Percentiles rank a stretch among this genome's conserved stretches.
These are phyloP conservation scores for Pseudocercospora musae DNA, from an alignment of 2,329 filamentous ascomycete species.

Conservation along the genomic window DNA sequence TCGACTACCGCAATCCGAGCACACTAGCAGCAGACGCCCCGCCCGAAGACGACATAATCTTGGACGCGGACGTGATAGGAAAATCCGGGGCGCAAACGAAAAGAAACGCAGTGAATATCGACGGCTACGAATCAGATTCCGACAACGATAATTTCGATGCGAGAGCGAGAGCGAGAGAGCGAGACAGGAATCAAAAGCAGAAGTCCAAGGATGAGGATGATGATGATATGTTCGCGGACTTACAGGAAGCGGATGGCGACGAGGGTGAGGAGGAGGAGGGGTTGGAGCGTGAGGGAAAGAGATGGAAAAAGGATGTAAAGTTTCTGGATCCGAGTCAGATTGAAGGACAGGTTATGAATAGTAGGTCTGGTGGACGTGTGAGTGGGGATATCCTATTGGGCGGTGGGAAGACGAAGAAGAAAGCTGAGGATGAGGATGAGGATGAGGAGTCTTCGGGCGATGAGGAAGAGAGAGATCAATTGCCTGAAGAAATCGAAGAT, in stretches of 20 bases:
- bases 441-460: slow-evolving; percentile 49
- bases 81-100: slow-evolving; percentile 69
- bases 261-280: slow-evolving; percentile 53
- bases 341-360: slow-evolving; percentile 71
- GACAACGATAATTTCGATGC: slow-evolving; percentile 88
- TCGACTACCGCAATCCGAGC: slow-evolving; percentile 92
- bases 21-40: slow-evolving; percentile 83
- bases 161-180: slow-evolving; percentile 50
- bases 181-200: slow-evolving; percentile 38
- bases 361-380: slow-evolving; percentile 69
- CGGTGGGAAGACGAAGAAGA: too few species aligned
- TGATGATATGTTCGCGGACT: slow-evolving; percentile 78
- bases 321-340: slow-evolving; percentile 65
- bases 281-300: slow-evolving; percentile 51
- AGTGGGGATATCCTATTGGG: slow-evolving; percentile 59
- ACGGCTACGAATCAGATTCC: slow-evolving; percentile 91
- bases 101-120: slow-evolving; percentile 90
- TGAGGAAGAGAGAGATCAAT: slow-evolving; percentile 64
- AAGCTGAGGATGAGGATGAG: too few species aligned
- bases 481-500: slow-evolving; percentile 56
- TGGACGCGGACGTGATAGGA: slow-evolving; percentile 92
- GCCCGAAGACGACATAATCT: slow-evolving; percentile 65
- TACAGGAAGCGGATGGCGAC: slow-evolving; percentile 59
- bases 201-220: slow-evolving; percentile 59
- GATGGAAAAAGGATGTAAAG: slow-evolving; percentile 61